Evolutionary conservation across 352 stramenopile genomes (phyloP).

Genomic region (Phytophthora cajani): DNA sequence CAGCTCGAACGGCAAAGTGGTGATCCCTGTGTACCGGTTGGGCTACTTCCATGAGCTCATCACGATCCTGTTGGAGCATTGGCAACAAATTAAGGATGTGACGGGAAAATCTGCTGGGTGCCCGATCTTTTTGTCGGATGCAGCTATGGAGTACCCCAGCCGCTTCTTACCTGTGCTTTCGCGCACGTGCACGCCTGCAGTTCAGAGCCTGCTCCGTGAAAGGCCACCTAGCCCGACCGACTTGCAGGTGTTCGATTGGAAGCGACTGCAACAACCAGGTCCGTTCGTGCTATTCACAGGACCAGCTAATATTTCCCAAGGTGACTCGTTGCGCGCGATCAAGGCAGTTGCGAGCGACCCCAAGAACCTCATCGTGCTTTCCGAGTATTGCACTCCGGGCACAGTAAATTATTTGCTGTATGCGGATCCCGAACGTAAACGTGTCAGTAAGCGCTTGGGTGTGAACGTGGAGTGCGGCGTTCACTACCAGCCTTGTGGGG

Average conservation of each 20-base stretch:
- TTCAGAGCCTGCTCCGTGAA: conserved; percentile 44
- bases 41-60: conserved; percentile 87
- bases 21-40: conserved; percentile 79
- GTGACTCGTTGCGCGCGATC: conserved; percentile 73
- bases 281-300: conserved; percentile 85
- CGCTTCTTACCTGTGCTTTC: conserved; percentile 66
- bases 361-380: conserved; percentile 87
- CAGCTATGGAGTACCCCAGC: conserved; percentile 63
- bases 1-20: conserved; percentile 78
- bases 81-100: conserved; percentile 58
- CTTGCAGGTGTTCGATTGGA: conserved; percentile 75
- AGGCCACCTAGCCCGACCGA: conserved; percentile 23
- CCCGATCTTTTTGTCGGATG: conserved; percentile 77
- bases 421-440: conserved; percentile 73
- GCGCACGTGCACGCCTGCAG: conserved; percentile 63
- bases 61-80: conserved; percentile 77
- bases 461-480: conserved; percentile 76
- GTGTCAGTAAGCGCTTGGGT: conserved; percentile 76
- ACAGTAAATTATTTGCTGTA: conserved; percentile 87
- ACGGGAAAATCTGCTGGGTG: conserved; percentile 32
- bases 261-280: conserved; percentile 61
- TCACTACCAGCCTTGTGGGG: conserved; percentile 84
- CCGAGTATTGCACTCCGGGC: conserved; percentile 80
- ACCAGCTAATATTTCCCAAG: conserved; percentile 75
- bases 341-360: conserved; percentile 68